These are phyloP conservation scores for Podosphaera xanthii DNA, from an alignment of 2,329 filamentous ascomycete species.

Conservation along the genomic window DNA sequence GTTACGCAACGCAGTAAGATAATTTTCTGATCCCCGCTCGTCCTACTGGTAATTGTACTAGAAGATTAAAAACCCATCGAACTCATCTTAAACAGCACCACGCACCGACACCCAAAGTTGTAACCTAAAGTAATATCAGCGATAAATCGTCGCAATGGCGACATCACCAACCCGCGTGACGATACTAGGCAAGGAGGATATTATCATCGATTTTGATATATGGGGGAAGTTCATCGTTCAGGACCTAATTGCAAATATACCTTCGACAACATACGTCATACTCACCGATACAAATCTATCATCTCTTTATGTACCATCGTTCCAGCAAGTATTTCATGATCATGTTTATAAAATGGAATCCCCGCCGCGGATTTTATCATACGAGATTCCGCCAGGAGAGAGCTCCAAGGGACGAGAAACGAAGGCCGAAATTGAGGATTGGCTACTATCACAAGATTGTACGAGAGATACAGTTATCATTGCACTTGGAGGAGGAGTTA, in stretches of 20 bases:
- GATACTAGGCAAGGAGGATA: slow-evolving; percentile 74
- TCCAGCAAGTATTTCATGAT: slow-evolving; percentile 41
- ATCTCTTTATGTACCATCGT: slow-evolving; percentile 56
- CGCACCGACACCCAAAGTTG: background rate
- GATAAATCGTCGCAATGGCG: background rate
- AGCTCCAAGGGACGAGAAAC: slow-evolving; percentile 82
- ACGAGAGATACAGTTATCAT: slow-evolving; percentile 88
- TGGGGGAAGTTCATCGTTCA: slow-evolving; percentile 63
- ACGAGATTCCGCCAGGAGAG: slow-evolving; percentile 76
- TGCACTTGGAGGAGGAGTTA: slow-evolving; percentile 84
- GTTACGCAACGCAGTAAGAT: too few relatives aligned
- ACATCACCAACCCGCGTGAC: slow-evolving; percentile 34
- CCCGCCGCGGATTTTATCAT: slow-evolving; percentile 52
- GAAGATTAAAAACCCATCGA: too few relatives aligned
- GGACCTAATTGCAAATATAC: slow-evolving; percentile 56
- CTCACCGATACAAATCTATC: slow-evolving; percentile 90
- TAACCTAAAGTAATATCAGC: background rate
- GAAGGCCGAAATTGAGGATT: slow-evolving; percentile 91
- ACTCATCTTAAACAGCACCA: too few relatives aligned
- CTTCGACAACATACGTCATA: slow-evolving; percentile 81
- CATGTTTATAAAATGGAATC: slow-evolving; percentile 19
- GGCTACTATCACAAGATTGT: slow-evolving; percentile 82
- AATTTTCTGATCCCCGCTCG: too few relatives aligned
- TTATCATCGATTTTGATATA: slow-evolving; percentile 76
- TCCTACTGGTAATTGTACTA: too few relatives aligned